These are phyloP conservation scores for Omphalea diandra DNA, from an alignment of 441 rosid genomes.

Conservation along the genomic window DNA sequence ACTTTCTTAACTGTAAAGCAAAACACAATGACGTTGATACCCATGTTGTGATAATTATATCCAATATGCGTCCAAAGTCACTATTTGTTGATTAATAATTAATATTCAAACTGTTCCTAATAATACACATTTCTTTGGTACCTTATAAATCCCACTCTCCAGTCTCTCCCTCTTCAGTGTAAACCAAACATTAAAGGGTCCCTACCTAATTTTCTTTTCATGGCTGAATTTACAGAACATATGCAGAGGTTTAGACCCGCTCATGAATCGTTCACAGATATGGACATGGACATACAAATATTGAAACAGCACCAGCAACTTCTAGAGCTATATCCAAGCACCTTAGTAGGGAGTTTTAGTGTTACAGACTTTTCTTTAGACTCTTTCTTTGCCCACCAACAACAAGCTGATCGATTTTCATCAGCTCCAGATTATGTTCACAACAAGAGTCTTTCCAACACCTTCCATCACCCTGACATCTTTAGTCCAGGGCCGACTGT, in stretches of 20 bases:
- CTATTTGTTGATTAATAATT: background rate
- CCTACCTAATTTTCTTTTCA: background rate
- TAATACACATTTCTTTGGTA: background rate
- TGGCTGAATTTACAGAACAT: constrained; percentile 37
- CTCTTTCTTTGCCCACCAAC: constrained; percentile 34
- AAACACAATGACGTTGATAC: constrained; percentile 13
- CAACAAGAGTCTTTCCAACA: background rate
- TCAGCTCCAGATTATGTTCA: constrained; percentile 7
- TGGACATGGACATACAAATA: constrained; percentile 28
- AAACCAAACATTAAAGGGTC: too few species aligned
- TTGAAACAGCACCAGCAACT: constrained; percentile 32
- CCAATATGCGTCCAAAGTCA: background rate
- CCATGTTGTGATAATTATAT: background rate
- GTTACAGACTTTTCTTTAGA: constrained; percentile 25
- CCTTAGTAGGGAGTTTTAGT: constrained; percentile 26
- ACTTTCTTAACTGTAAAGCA: constrained; percentile 26
- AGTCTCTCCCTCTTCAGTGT: background rate
- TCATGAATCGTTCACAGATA: constrained; percentile 25
- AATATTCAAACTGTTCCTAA: background rate
- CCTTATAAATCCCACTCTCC: constrained; percentile 23
- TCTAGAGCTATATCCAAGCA: constrained; percentile 31
- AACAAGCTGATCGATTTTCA: constrained; percentile 19
- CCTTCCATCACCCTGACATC: constrained; percentile 15
- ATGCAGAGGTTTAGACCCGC: constrained; percentile 28
- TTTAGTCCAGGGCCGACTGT: constrained; percentile 11